Conservation (phyloP, 139 green algal species). For the Penium margaritaceum region DNA sequence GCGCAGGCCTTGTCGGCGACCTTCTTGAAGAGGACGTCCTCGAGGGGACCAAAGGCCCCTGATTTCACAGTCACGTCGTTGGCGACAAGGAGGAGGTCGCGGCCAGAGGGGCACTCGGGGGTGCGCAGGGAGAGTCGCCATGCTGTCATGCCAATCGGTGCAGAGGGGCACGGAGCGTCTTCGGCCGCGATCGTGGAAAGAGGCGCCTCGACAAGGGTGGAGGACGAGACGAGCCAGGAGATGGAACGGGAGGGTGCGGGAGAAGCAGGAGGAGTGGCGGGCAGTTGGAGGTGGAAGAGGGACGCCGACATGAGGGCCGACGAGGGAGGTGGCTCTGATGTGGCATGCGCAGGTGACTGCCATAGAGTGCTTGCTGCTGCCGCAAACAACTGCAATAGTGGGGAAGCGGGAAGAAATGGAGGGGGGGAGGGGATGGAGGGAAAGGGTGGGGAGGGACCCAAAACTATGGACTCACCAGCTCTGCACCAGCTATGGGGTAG, state of each 20-base stretch:
- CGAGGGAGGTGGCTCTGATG: conserved; percentile 62
- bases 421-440: background rate
- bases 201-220: no score
- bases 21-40: conserved; percentile 84
- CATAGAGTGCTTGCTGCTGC: background rate
- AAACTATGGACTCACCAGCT: no score
- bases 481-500: no score
- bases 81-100: conserved; percentile 71
- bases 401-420: conserved; percentile 54
- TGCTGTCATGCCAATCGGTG: conserved; percentile 77
- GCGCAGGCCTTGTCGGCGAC: conserved; percentile 69
- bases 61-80: conserved; percentile 91
- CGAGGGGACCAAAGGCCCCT: conserved; percentile 78
- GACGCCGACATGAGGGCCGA: no score
- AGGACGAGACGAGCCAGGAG: no score
- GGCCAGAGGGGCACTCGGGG: conserved; percentile 66
- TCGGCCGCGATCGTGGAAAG: no score
- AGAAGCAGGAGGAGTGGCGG: no score
- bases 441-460: no score
- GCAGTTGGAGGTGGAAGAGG: no score
- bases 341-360: background rate
- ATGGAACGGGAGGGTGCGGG: no score
- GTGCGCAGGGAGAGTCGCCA: conserved; percentile 79
- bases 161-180: no score
- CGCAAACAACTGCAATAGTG: conserved; percentile 71